These are phyloP conservation scores for Xylariaceae sp. DNA, from an alignment of 2,329 filamentous ascomycete species.

Conservation along the genomic window DNA sequence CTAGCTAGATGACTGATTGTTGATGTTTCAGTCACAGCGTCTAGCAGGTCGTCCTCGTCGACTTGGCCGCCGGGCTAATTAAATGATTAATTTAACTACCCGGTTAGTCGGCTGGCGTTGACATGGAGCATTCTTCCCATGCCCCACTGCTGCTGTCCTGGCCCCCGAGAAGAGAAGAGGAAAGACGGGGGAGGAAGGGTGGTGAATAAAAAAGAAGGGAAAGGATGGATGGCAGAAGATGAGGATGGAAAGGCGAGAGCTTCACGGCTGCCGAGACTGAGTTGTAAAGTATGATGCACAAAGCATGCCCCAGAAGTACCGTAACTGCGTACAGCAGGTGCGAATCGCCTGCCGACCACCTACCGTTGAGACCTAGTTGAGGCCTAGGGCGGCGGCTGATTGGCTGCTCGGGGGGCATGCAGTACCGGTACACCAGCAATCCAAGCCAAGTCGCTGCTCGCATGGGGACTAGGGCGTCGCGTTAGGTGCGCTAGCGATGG, in stretches of 20 bases:
- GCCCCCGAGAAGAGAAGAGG: neutral
- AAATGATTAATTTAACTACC: conserved; percentile 1
- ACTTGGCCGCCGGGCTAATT: conserved; percentile 3
- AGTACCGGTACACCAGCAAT: neutral
- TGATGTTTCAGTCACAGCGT: conserved; percentile 13
- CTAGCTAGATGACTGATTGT: conserved; percentile 11
- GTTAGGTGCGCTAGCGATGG: neutral
- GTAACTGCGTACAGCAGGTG: neutral
- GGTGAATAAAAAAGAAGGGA: neutral
- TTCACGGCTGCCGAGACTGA: too few relatives aligned
- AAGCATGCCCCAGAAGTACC: too few relatives aligned
- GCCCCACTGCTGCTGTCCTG: neutral
- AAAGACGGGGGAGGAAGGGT: neutral
- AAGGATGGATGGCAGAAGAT: neutral
- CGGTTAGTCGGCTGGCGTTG: neutral
- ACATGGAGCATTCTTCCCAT: neutral
- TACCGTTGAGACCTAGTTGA: neutral
- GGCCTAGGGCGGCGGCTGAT: neutral
- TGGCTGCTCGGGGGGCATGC: neutral
- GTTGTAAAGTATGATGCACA: too few relatives aligned
- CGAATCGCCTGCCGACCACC: neutral
- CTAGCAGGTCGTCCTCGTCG: neutral
- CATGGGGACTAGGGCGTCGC: conserved; percentile 2
- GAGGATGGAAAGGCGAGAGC: neutral
- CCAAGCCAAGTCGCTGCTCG: neutral